Evolutionary conservation across 164 flowering plant species (phyloP), one percentile per base, ranked within the genome.

Genomic region (Saururus chinensis): DNA sequence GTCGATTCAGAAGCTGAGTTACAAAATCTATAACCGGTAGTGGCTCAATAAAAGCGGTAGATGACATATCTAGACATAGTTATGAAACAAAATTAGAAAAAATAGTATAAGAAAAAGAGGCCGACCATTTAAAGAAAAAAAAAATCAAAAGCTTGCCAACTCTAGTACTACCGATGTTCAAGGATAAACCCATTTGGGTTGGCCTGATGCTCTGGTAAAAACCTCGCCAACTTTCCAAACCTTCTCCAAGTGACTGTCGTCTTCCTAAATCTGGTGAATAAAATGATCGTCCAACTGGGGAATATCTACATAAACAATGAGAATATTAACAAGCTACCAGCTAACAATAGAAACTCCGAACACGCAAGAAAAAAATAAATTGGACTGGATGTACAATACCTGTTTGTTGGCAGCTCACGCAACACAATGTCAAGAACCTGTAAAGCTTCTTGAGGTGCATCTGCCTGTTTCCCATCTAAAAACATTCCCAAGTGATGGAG

Each of bases 391-490:
- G 6, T 24, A 19, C 41, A 48, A 42, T 75, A 88, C 97, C 95
- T 64, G 23, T 77, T 25, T 1, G 95, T 88, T 19, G 97, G 95
- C 63, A 87, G 68, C 68, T 95, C 99, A 22, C 99, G 91, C 54
- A 95, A 70, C 51, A 95, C 97, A 67, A 95, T 89, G 72, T 95
- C 99, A 51, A 95, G 89, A 67, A 91, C 96, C 68, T 95, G 97
- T 22, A 95, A 87, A n/a, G 97, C 97, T 76, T 95, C 97, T 68
- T 95, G 97, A 1, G 99, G 99, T 3, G 96, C 97, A 84, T 95
- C 97, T 25, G 99, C 86, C 62, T 81, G 95, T 71, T 72, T 83
- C 3, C 99, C 99, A 49, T 79, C 81, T 65, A 95, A 73, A 66
- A 95, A 95, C 75, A 83, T 64, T 14, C 85, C 95, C 52, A 91